These are phyloP conservation scores for Durusdinium trenchii DNA, from an alignment of 73 alveolate species.

Conservation along the genomic window DNA sequence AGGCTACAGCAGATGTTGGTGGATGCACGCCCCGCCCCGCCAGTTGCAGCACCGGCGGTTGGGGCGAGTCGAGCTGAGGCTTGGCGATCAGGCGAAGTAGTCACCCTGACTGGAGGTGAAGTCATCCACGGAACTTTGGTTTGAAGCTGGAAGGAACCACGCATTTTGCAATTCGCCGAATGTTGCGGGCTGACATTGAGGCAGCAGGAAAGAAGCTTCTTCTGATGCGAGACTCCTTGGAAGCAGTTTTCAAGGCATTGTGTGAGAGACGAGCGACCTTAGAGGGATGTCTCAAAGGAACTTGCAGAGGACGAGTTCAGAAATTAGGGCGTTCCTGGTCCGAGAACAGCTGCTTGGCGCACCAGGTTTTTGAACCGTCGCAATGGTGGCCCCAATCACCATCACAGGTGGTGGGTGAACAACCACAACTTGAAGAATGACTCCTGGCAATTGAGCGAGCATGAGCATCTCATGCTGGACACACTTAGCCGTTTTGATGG, in stretches of 20 bases:
- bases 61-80: too few relatives aligned
- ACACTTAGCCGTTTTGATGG: neutral
- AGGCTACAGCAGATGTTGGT: too few relatives aligned
- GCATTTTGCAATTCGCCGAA: too few relatives aligned
- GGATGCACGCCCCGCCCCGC: too few relatives aligned
- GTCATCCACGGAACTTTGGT: too few relatives aligned
- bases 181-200: too few relatives aligned
- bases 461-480: neutral
- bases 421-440: neutral
- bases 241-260: neutral
- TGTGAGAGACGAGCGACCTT: neutral
- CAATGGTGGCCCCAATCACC: conserved; percentile 19
- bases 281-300: neutral
- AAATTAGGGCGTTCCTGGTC: neutral
- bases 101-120: too few relatives aligned
- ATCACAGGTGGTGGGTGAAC: neutral
- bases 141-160: too few relatives aligned
- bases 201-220: too few relatives aligned
- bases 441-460: neutral
- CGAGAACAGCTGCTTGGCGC: neutral
- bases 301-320: neutral
- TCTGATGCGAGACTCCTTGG: neutral
- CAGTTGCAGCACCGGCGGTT: too few relatives aligned
- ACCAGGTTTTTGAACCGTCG: neutral
- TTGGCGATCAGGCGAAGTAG: too few relatives aligned